These are phyloP conservation scores for Aureobasidium sp. DNA, from an alignment of 2,329 filamentous ascomycete species.

Conservation along the genomic window DNA sequence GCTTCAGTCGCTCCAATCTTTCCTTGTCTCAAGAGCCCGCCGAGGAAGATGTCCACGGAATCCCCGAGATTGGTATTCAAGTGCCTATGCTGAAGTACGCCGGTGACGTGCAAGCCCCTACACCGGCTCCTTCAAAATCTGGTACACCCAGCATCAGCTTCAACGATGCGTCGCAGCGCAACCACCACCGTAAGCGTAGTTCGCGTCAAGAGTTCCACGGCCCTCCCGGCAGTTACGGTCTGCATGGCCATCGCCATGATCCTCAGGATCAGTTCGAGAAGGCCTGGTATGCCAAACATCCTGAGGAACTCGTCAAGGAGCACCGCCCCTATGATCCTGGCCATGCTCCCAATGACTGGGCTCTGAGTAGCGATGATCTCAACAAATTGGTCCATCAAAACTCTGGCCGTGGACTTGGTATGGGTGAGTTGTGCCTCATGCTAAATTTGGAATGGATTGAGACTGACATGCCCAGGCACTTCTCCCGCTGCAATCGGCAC, in stretches of 20 bases:
- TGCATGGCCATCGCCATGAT: slow-evolving; percentile 75
- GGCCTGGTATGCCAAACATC: slow-evolving; percentile 89
- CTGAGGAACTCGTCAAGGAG: slow-evolving; percentile 72
- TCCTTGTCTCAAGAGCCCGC: slow-evolving; percentile 47
- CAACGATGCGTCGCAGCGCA: slow-evolving; percentile 51
- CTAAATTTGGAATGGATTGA: not conserved
- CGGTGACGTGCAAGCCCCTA: slow-evolving; percentile 92
- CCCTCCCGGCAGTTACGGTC: slow-evolving; percentile 85
- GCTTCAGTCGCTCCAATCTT: slow-evolving; percentile 43
- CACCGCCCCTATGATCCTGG: slow-evolving; percentile 56
- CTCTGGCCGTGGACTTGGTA: slow-evolving; percentile 42
- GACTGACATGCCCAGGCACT: slow-evolving; percentile 47
- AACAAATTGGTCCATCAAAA: slow-evolving; percentile 82
- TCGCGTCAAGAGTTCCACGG: slow-evolving; percentile 57
- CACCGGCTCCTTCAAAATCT: slow-evolving; percentile 55
- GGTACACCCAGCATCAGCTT: slow-evolving; percentile 44
- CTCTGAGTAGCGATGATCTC: slow-evolving; percentile 80
- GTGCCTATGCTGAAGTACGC: slow-evolving; percentile 91
- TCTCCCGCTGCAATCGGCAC: slow-evolving; percentile 60
- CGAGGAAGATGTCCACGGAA: slow-evolving; percentile 70
- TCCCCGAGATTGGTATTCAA: slow-evolving; percentile 84
- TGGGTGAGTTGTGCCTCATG: slow-evolving; percentile 36
- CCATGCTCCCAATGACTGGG: slow-evolving; percentile 63
- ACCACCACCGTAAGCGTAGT: slow-evolving; percentile 60
- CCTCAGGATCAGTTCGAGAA: slow-evolving; percentile 78